phyloP scores from a whole-genome alignment of 768 basidiomycete species.

The Leccinum longicurvipes region DNA sequence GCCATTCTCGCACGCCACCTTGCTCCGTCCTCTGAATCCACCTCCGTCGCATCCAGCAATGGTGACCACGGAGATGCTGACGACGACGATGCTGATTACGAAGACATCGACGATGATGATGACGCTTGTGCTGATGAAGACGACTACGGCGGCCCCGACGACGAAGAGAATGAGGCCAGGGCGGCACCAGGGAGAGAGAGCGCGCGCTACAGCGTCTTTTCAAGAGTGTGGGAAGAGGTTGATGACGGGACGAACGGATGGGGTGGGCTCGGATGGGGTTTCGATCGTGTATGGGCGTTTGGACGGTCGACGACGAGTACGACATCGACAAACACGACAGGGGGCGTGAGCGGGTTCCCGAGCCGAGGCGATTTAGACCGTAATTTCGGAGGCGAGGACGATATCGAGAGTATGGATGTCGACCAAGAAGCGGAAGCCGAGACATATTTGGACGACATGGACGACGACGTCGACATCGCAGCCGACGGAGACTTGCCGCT shows the following conservation, averaged over 20 bases:
- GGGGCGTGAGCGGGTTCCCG: constrained; percentile 25
- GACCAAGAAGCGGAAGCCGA: constrained; percentile 35
- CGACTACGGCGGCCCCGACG: neutral
- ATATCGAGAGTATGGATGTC: constrained; percentile 21
- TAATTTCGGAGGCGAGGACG: constrained; percentile 42
- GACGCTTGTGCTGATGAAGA: neutral
- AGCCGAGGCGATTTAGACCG: constrained; percentile 43
- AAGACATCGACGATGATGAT: neutral
- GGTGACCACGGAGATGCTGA: constrained; percentile 9
- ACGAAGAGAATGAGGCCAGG: constrained; percentile 13
- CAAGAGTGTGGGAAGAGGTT: constrained; percentile 22
- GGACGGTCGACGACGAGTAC: constrained; percentile 7
- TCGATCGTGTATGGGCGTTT: constrained; percentile 40
- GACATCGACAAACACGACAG: constrained; percentile 6
- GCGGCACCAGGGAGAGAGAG: constrained; percentile 4
- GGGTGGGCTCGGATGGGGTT: constrained; percentile 41
- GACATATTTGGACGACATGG: constrained; percentile 17
- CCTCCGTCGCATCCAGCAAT: constrained; percentile 1
- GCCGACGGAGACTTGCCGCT: constrained; percentile 37
- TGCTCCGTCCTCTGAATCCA: constrained; percentile 17
- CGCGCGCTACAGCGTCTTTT: neutral
- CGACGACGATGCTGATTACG: neutral
- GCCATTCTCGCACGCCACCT: constrained; percentile 29
- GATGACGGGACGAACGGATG: constrained; percentile 32
- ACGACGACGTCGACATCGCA: neutral